Evolutionary conservation across 73 alveolate species (phyloP).

Genomic region (Paramecium biaurelia): DNA sequence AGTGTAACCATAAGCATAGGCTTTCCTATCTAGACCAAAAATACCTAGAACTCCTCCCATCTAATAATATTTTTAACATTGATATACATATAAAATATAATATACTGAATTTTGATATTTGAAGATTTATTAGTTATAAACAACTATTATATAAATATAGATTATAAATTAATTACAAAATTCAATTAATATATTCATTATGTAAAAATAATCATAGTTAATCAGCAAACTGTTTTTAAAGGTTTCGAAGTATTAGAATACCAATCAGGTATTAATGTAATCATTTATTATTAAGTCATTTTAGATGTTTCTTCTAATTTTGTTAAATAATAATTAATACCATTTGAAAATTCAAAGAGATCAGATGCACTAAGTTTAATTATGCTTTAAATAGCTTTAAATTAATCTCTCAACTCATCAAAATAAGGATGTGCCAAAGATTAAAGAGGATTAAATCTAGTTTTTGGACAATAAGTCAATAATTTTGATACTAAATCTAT

Average conservation of each 20-base stretch:
- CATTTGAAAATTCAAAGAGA: conserved; percentile 49
- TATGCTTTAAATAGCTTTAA: neutral
- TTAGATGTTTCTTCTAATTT: neutral
- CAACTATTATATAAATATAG: too few species aligned
- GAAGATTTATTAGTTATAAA: neutral
- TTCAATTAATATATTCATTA: neutral
- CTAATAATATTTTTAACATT: neutral
- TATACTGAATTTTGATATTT: neutral
- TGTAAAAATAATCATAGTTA: neutral
- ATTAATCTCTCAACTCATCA: conserved; percentile 79
- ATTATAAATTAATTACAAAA: neutral
- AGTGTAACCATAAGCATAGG: neutral
- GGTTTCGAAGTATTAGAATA: conserved; percentile 9
- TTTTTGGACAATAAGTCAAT: conserved; percentile 75
- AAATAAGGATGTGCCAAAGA: conserved; percentile 77
- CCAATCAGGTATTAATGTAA: conserved; percentile 59
- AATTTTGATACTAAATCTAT: conserved; percentile 74
- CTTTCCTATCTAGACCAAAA: conserved; percentile 33
- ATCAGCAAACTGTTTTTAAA: conserved; percentile 24
- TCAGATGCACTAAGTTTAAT: neutral
- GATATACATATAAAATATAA: neutral
- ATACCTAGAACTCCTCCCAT: conserved; percentile 55
- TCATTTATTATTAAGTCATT: neutral
- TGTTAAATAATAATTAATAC: neutral
- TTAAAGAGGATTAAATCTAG: conserved; percentile 71